Evolutionary conservation across 2,329 filamentous ascomycete genomes (phyloP).

Genomic region (Tolypocladium ovalisporum): DNA sequence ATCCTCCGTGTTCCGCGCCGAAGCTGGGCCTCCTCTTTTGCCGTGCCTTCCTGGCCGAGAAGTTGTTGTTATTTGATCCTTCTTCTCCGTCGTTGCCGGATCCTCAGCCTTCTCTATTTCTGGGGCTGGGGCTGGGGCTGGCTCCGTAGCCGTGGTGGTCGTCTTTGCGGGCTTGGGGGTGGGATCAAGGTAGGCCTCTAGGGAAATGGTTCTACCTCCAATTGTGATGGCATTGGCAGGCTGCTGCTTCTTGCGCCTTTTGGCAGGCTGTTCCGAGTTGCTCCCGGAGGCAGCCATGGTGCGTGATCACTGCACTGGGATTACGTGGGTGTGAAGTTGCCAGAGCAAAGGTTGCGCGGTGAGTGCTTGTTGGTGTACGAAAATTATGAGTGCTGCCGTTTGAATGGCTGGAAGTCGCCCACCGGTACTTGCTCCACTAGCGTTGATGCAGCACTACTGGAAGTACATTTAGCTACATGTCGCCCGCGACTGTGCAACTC

Average conservation of each 20-base stretch:
- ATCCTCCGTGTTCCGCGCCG: constrained; percentile 15
- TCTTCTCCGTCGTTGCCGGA: neutral
- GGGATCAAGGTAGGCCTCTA: constrained; percentile 37
- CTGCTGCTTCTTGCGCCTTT: constrained; percentile 24
- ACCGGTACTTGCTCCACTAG: neutral
- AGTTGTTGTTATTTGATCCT: neutral
- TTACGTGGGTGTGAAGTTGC: neutral
- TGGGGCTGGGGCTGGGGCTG: constrained; percentile 2
- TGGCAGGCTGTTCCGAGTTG: constrained; percentile 15
- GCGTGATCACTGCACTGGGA: no score
- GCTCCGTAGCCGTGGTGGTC: neutral
- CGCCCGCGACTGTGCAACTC: neutral
- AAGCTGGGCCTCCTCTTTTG: constrained; percentile 4
- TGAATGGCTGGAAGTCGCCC: neutral
- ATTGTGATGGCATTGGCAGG: constrained; percentile 29
- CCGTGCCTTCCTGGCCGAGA: neutral
- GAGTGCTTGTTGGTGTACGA: neutral
- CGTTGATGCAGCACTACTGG: neutral
- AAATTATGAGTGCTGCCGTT: neutral
- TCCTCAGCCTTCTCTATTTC: neutral
- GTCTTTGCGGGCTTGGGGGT: constrained; percentile 14
- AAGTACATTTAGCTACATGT: neutral
- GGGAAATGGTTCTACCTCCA: constrained; percentile 35
- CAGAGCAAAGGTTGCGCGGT: neutral
- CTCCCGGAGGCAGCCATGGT: neutral